Percentiles rank a stretch among this genome's conserved stretches.
Conservation (phyloP, 2,329 filamentous ascomycete genomes). For the Xylaria sp. region DNA sequence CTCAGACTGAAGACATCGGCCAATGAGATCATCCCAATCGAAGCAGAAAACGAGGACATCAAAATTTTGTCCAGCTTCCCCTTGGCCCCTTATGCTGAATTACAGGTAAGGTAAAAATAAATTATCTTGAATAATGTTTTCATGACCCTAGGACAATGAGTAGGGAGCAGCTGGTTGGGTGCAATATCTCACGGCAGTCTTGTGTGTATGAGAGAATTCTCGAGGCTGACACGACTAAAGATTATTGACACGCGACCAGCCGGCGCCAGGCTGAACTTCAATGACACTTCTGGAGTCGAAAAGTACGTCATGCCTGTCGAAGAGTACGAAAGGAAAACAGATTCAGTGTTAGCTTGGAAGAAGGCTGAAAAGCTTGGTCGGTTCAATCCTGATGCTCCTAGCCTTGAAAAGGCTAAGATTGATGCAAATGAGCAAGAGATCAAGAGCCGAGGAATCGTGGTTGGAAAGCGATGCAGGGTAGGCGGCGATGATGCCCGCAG, state of each 20-base stretch:
- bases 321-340: constrained; percentile 86
- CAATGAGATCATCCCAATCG: constrained; percentile 71
- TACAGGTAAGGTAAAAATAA: constrained; percentile 72
- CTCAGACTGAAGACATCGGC: constrained; percentile 75
- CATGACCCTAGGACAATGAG: background rate
- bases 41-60: constrained; percentile 78
- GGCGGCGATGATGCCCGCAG: constrained; percentile 75
- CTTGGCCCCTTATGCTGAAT: constrained; percentile 79
- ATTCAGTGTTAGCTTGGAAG: constrained; percentile 96
- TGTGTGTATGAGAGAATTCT: background rate
- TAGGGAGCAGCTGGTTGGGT: constrained; percentile 9
- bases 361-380: constrained; percentile 94
- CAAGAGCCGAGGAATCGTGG: constrained; percentile 71
- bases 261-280: constrained; percentile 80
- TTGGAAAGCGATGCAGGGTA: constrained; percentile 72
- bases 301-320: constrained; percentile 91
- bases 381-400: constrained; percentile 87
- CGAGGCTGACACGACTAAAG: constrained; percentile 58
- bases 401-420: constrained; percentile 77
- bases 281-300: constrained; percentile 81
- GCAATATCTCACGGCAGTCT: constrained; percentile 23
- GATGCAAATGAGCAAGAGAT: constrained; percentile 77
- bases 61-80: constrained; percentile 72
- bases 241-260: constrained; percentile 83
- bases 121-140: background rate